A percentile compares a stretch with the other conserved stretches of the same genome.
phyloP scores from a whole-genome alignment of 2,329 filamentous ascomycete genomes.

The Verticillium klebahnii region DNA sequence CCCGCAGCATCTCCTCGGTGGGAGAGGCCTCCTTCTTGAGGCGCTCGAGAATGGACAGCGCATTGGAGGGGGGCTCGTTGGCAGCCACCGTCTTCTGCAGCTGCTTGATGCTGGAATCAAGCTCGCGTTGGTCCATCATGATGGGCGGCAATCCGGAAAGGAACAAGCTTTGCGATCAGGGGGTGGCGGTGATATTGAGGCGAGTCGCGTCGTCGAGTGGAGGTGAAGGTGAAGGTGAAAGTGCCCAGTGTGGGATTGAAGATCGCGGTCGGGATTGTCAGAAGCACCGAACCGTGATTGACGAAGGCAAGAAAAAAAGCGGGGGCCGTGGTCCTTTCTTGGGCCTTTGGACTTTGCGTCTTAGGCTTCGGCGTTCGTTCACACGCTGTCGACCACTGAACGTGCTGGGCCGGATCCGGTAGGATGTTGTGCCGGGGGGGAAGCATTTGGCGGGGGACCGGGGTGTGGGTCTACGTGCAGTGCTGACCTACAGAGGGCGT shows the following conservation, averaged over 20 bases:
- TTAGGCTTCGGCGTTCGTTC: not conserved
- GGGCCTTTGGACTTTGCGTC: not conserved
- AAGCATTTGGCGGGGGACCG: not conserved
- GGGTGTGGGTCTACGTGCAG: not conserved
- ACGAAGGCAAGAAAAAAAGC: not conserved
- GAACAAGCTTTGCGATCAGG: not conserved
- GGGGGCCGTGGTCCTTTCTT: not conserved
- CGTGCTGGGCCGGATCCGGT: not conserved
- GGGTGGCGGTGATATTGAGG: not conserved
- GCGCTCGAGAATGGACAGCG: constrained; percentile 70
- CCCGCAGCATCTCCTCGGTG: constrained; percentile 84
- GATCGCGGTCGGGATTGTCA: not conserved
- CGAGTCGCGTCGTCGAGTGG: not conserved
- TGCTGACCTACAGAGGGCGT: not conserved
- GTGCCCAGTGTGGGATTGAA: not conserved
- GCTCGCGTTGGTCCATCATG: constrained; percentile 75
- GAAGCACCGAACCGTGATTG: not conserved
- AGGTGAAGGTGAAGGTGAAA: not conserved
- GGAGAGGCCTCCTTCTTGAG: constrained; percentile 77
- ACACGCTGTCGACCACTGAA: not conserved
- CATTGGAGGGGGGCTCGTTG: constrained; percentile 67
- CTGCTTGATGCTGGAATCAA: constrained; percentile 71
- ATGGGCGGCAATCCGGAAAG: not conserved
- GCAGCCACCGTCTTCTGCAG: constrained; percentile 73
- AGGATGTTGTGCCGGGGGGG: constrained; percentile 1